Percentiles rank a stretch among this genome's conserved stretches.
Evolutionary conservation across 495 filamentous ascomycete genomes (phyloP).

Genomic region (Cercophora sp.): DNA sequence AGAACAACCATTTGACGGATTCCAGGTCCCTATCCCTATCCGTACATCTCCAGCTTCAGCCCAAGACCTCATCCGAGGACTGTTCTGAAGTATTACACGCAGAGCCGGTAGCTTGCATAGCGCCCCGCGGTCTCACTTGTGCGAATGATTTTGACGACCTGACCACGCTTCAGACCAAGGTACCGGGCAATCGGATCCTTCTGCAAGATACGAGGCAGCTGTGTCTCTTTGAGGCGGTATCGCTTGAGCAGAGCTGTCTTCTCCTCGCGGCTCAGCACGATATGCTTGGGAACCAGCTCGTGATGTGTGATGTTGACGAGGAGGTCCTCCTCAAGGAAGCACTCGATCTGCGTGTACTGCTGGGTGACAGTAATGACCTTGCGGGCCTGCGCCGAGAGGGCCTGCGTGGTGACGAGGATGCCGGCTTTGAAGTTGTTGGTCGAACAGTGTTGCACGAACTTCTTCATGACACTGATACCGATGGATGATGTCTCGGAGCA

Average conservation of each 20-base stretch:
- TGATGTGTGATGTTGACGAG: conserved; percentile 98
- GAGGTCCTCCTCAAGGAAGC: conserved; percentile 91
- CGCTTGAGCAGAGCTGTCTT: conserved; percentile 76
- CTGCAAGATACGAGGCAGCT: conserved; percentile 85
- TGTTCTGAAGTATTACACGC: too few relatives aligned
- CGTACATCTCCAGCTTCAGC: too few relatives aligned
- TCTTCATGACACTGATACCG: conserved; percentile 86
- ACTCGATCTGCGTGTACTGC: conserved; percentile 75
- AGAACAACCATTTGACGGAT: neutral
- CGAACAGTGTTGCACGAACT: conserved; percentile 76
- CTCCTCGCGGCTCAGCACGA: conserved; percentile 85
- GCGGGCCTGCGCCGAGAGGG: conserved; percentile 78
- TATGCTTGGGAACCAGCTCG: conserved; percentile 92
- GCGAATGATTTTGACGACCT: conserved; percentile 97
- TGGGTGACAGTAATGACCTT: conserved; percentile 71
- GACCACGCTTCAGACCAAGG: conserved; percentile 82
- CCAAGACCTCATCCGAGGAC: too few relatives aligned
- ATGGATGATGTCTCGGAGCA: conserved; percentile 62
- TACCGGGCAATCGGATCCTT: conserved; percentile 92
- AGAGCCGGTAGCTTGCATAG: conserved; percentile 68
- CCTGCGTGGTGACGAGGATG: conserved; percentile 77
- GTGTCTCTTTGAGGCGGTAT: conserved; percentile 94
- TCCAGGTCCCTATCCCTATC: neutral
- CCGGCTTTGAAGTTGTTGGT: conserved; percentile 79
- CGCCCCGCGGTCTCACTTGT: conserved; percentile 72